Conservation (phyloP, 208 protist species). For the Crithidia brevicula region DNA sequence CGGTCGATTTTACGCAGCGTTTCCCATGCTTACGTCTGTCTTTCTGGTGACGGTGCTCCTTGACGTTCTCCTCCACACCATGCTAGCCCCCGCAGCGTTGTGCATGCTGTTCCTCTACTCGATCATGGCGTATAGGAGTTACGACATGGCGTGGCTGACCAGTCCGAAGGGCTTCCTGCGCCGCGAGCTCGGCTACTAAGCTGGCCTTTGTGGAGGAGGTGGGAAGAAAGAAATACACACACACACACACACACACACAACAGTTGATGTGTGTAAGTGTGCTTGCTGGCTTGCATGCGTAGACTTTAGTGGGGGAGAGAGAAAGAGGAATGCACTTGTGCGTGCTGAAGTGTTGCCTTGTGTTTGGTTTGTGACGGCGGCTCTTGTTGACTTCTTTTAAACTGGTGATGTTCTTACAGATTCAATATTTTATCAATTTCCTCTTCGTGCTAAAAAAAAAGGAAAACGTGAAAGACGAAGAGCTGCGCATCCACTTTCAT, state of each 20-base stretch:
- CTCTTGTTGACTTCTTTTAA: no score
- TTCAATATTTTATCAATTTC: no score
- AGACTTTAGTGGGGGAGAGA: no score
- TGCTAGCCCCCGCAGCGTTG: constrained; percentile 83
- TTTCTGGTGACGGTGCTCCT: constrained; percentile 62
- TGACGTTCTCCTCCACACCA: constrained; percentile 86
- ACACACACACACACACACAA: no score
- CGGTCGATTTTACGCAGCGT: constrained; percentile 75
- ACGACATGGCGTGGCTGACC: constrained; percentile 90
- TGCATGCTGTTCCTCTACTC: constrained; percentile 86
- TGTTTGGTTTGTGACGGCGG: no score
- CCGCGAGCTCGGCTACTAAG: constrained; percentile 85
- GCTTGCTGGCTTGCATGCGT: no score
- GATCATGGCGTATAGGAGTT: constrained; percentile 80
- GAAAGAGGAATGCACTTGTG: not conserved
- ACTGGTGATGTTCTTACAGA: no score
- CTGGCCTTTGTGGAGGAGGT: not conserved
- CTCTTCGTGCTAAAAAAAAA: no score
- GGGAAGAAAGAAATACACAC: not conserved
- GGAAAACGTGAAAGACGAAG: no score
- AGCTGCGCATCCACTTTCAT: no score
- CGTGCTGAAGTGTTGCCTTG: no score
- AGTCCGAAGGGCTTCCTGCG: constrained; percentile 88
- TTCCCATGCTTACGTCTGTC: constrained; percentile 72
- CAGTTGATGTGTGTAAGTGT: no score